phyloP scores from a whole-genome alignment of 2,329 filamentous ascomycete genomes.

The Curvularia hawaiiensis region DNA sequence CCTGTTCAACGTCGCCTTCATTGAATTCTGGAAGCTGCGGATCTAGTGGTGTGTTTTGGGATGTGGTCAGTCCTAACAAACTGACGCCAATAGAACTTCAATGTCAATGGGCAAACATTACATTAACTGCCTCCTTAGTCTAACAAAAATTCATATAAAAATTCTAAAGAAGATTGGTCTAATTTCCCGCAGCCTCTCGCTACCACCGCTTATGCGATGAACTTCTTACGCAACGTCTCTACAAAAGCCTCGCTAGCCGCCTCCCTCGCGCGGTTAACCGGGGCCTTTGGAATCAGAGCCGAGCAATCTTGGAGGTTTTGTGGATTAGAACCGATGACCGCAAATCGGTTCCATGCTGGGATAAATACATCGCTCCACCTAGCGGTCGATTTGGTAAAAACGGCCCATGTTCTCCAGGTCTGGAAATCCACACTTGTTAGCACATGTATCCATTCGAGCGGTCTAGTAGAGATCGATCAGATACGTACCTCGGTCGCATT shows the following conservation, averaged over 20 bases:
- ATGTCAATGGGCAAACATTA: too few relatives aligned
- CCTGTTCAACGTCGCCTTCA: too few relatives aligned
- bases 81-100: too few relatives aligned
- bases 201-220: neutral
- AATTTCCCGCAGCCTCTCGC: neutral
- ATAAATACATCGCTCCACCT: neutral
- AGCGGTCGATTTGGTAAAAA: neutral
- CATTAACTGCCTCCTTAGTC: neutral
- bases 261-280: neutral
- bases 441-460: neutral
- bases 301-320: neutral
- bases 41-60: too few relatives aligned
- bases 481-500: neutral
- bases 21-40: too few relatives aligned
- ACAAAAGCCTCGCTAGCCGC: neutral
- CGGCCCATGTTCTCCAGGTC: neutral
- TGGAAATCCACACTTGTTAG: neutral
- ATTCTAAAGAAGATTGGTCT: neutral
- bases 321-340: neutral
- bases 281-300: neutral
- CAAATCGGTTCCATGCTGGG: neutral
- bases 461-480: neutral
- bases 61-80: too few relatives aligned
- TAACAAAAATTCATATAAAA: neutral
- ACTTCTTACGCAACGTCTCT: neutral